phyloP scores from a whole-genome alignment of 2,329 filamentous ascomycete species.

The Fusarium austroafricanum region DNA sequence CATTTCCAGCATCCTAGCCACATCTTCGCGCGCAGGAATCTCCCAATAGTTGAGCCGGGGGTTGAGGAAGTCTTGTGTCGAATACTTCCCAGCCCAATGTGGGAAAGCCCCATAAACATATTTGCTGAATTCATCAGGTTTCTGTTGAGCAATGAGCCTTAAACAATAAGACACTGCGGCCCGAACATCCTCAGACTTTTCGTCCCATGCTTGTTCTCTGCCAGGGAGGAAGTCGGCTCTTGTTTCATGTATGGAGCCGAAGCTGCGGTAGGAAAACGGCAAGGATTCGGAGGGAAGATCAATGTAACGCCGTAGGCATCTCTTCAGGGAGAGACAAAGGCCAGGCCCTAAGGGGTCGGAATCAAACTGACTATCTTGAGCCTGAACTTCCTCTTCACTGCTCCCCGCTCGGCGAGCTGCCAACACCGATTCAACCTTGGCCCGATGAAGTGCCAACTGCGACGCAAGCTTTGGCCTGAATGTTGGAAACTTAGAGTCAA shows the following conservation, averaged over 20 bases:
- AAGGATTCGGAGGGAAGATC: no score
- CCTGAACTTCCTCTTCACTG: no score
- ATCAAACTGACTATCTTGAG: no score
- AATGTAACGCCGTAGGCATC: no score
- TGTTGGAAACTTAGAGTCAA: background rate
- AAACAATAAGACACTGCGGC: background rate
- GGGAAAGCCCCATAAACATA: accelerated
- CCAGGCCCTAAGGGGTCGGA: no score
- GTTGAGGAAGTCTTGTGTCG: background rate
- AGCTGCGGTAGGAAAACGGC: no score
- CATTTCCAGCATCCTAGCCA: accelerated
- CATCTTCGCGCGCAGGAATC: background rate
- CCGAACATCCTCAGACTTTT: background rate
- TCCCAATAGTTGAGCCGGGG: background rate
- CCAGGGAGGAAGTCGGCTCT: no score
- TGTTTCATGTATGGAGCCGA: no score
- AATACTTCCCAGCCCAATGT: background rate
- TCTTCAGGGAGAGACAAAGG: no score
- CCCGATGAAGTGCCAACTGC: background rate
- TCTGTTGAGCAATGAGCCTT: background rate
- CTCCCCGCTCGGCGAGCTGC: no score
- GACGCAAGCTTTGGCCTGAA: background rate
- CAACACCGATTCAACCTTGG: no score
- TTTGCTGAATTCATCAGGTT: background rate
- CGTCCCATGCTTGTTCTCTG: no score